Evolutionary conservation across 2,329 filamentous ascomycete genomes (phyloP).

Genomic region (Bipolaris cookei): DNA sequence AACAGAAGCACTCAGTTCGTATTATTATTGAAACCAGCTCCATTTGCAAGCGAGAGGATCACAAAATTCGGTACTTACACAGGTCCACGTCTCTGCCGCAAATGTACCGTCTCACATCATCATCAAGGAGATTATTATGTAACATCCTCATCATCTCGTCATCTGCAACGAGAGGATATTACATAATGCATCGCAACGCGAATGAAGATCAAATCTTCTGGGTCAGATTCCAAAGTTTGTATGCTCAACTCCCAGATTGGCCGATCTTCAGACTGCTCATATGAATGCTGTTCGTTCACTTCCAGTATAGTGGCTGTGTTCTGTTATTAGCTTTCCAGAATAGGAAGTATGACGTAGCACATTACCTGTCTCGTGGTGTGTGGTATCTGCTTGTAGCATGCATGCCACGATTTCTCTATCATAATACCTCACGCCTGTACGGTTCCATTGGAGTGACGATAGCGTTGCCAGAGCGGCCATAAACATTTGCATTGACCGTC

Average conservation of each 20-base stretch:
- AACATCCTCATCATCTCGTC: too few relatives aligned
- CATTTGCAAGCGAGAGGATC: background rate
- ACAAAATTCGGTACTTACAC: background rate
- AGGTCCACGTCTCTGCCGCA: background rate
- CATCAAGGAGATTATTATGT: background rate
- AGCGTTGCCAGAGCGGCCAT: background rate
- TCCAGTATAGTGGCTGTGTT: background rate
- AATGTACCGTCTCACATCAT: background rate
- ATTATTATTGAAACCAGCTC: too few relatives aligned
- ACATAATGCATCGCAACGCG: background rate
- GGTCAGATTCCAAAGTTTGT: background rate
- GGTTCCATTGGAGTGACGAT: background rate
- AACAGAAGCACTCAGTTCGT: too few relatives aligned
- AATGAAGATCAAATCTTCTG: background rate
- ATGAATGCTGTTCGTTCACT: background rate
- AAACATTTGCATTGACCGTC: background rate
- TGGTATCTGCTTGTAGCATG: background rate
- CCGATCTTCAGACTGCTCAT: background rate
- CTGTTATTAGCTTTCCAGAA: background rate
- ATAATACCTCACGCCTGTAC: background rate
- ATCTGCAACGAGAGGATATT: background rate
- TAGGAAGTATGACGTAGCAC: background rate
- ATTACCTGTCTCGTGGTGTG: too few relatives aligned
- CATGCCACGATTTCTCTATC: background rate
- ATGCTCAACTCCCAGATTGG: background rate